A percentile compares a stretch with the other conserved stretches of the same genome.
Conservation (phyloP, 495 filamentous ascomycete species). For the Neurospora sp. region DNA sequence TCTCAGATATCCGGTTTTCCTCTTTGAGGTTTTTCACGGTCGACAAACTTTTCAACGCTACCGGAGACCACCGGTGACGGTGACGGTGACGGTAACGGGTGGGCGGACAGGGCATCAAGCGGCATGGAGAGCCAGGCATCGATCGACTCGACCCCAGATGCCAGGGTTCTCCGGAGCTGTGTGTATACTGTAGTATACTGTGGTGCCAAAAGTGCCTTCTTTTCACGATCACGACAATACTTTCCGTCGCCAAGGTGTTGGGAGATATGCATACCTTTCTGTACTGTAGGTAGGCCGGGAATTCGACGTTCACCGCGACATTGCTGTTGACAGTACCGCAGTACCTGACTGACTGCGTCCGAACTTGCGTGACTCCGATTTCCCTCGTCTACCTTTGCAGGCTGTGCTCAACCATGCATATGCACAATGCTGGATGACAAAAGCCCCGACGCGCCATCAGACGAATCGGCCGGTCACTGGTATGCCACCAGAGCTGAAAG, state of each 20-base stretch:
- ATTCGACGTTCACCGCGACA: too few species aligned
- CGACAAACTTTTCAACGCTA: neutral
- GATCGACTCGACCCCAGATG: neutral
- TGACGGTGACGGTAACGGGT: neutral
- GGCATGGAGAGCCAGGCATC: neutral
- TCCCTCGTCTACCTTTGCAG: slow-evolving; percentile 10
- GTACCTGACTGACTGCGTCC: neutral
- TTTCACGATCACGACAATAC: neutral
- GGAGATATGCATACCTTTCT: neutral
- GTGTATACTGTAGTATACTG: neutral
- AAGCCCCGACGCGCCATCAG: slow-evolving; percentile 19
- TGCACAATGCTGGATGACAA: slow-evolving; percentile 24
- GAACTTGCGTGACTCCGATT: neutral
- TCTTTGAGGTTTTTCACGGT: neutral
- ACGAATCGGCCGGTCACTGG: slow-evolving; percentile 25
- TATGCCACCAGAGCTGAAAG: slow-evolving; percentile 37
- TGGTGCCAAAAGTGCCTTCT: neutral
- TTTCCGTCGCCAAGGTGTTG: neutral
- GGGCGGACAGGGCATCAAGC: neutral
- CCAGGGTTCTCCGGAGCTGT: neutral
- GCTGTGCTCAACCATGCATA: slow-evolving; percentile 40
- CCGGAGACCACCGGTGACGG: neutral
- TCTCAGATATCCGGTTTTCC: neutral
- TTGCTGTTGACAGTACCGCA: neutral
- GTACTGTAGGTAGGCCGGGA: neutral